Base-by-base conservation (phyloP, 1,139 yeast species). In the Sugiyamaella paludigena region DNA sequence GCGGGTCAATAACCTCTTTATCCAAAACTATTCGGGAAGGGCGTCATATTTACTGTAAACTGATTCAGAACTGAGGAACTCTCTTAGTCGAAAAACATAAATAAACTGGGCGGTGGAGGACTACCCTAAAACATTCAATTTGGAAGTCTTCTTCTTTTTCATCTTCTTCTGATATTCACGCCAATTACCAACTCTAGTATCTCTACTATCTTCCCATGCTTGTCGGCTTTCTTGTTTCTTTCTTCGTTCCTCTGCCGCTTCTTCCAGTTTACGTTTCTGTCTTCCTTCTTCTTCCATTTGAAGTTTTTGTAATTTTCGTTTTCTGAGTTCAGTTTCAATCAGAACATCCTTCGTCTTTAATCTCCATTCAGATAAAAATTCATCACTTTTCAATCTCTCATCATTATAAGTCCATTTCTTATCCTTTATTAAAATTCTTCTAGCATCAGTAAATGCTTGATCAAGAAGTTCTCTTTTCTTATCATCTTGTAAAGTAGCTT, bases 121-220 rank as follows among this genome's bases (percentile, higher is more conserved):
- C 13, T 35, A 58, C 7, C 62, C 62, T 29, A 58, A 49, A 7
- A 56, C 60, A 39, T 54, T 49, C 11, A 76, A 69, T 52, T 71
- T 70, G 5, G 24, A 19, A n/a, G 32, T 31, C 48, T 57, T 61
- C 51, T 63, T 65, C 52, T 64, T 66, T 51, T 64, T 66, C 19
- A 71, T 68, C 53, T 73, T 74, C 32, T 71, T 65, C 11, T 71
- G 66, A 60, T 78, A 84, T 7, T 65, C 67, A 47, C 88, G 68
- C 91, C 91, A 84, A 59, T 72, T 79, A 16, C 69, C 68, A 7
- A 84, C 87, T 39, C 91, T 66, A 2, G 66, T 65, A 46, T 81
- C 88, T 47, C 88, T 56, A 13, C 74, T 75, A 47, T 77, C 79
- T 58, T 83, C 89, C 91, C 91, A 84, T 30, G 72, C 71, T 48